Conservation (phyloP, 345 rosid species). For the Brassica carinata region DNA sequence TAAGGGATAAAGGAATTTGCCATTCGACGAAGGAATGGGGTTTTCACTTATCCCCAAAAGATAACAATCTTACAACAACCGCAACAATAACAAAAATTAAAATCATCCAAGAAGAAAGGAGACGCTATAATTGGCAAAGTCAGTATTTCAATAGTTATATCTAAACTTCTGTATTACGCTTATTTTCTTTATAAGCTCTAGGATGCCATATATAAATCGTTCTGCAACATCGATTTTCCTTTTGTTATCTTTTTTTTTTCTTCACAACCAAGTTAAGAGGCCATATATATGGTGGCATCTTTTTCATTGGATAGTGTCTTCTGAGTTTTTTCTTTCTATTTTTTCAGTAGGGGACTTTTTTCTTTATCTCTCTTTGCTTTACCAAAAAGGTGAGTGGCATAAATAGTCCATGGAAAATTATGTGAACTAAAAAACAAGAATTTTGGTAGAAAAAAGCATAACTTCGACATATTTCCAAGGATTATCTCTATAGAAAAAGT, state of each 20-base stretch:
- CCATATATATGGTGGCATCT: constrained; percentile 31
- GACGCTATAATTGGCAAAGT: background rate
- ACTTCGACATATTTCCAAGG: background rate
- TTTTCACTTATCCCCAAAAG: constrained; percentile 13
- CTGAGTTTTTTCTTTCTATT: constrained; percentile 17
- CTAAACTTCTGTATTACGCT: background rate
- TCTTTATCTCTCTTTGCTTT: constrained; percentile 32
- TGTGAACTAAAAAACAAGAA: background rate
- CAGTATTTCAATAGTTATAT: background rate
- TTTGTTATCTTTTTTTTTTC: constrained; percentile 10
- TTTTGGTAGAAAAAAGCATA: background rate
- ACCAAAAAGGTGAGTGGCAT: constrained; percentile 24
- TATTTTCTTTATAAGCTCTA: background rate
- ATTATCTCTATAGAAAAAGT: background rate
- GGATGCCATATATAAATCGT: background rate
- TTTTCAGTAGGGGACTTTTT: constrained; percentile 21
- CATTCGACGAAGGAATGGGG: constrained; percentile 7
- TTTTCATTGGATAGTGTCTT: constrained; percentile 33
- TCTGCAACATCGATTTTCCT: background rate
- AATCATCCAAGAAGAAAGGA: background rate
- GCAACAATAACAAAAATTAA: background rate
- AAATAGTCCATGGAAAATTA: constrained; percentile 1
- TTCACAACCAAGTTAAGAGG: constrained; percentile 36
- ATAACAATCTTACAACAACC: background rate
- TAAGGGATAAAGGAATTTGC: constrained; percentile 1